Percentiles rank a stretch among this genome's conserved stretches.
These are phyloP conservation scores for Cercophora scortea DNA, from an alignment of 495 filamentous ascomycete species.

Conservation along the genomic window DNA sequence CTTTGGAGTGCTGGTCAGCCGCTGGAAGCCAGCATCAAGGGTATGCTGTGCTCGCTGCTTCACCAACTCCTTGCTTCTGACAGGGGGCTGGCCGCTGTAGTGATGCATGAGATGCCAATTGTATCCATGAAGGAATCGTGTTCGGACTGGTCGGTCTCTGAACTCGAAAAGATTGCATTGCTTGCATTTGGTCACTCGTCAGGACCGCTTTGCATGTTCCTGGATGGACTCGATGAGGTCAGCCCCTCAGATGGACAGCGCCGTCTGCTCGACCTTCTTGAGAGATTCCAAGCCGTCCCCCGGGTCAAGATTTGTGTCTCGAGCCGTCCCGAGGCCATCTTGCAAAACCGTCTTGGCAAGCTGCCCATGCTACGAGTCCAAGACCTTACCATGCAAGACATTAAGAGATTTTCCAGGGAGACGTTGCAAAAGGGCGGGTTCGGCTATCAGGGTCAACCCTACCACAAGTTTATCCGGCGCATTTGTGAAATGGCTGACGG, in stretches of 20 bases:
- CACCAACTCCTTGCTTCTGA: not conserved
- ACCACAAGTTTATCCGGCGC: not conserved
- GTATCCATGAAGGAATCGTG: not conserved
- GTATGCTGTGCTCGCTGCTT: not conserved
- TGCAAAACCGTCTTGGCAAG: not conserved
- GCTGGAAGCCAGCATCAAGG: not conserved
- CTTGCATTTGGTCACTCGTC: not conserved
- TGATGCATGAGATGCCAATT: not conserved
- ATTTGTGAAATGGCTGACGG: conserved; percentile 2
- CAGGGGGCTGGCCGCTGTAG: not conserved
- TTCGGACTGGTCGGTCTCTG: not conserved
- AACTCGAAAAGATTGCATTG: not conserved
- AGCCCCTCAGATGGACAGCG: not conserved
- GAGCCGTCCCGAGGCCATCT: conserved; percentile 3
- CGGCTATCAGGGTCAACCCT: not conserved
- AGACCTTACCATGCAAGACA: conserved; percentile 1
- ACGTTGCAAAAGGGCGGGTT: not conserved
- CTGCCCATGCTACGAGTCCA: conserved; percentile 5
- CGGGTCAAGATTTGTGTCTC: conserved; percentile 2
- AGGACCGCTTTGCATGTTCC: not conserved
- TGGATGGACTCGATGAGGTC: conserved; percentile 2
- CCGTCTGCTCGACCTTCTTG: not conserved
- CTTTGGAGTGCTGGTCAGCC: not conserved
- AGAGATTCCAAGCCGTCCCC: not conserved
- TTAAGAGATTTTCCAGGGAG: not conserved